Conservation (phyloP, 495 filamentous ascomycete genomes). For the Aspergillus baeticus region DNA sequence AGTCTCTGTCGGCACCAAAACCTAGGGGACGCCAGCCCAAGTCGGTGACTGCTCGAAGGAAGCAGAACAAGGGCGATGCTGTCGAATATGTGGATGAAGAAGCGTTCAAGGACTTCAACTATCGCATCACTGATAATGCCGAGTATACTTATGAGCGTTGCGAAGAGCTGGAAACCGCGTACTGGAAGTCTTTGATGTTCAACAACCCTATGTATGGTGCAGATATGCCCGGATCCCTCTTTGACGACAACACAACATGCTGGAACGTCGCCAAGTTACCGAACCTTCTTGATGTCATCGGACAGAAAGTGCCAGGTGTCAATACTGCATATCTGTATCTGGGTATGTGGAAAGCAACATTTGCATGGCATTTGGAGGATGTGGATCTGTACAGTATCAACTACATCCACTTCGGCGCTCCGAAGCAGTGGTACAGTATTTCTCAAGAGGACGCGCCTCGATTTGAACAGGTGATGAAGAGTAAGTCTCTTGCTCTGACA, state of each 20-base stretch:
- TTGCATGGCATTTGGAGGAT: constrained; percentile 98
- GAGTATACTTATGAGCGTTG: constrained; percentile 90
- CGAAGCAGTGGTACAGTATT: constrained; percentile 99
- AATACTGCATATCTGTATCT: constrained; percentile 99
- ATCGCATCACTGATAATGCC: constrained; percentile 73
- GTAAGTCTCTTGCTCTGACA: constrained; percentile 30
- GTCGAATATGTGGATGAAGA: constrained; percentile 74
- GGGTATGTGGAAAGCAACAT: constrained; percentile 99
- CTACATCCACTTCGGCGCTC: constrained; percentile 97
- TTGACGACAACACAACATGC: constrained; percentile 72
- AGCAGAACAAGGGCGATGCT: constrained; percentile 74
- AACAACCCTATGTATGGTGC: constrained; percentile 94
- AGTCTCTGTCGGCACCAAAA: constrained; percentile 45
- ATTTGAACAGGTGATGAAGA: constrained; percentile 95
- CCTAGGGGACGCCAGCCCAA: constrained; percentile 55
- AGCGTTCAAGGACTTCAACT: constrained; percentile 85
- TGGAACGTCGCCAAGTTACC: constrained; percentile 96
- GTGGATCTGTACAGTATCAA: constrained; percentile 99
- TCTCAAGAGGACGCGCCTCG: constrained; percentile 91
- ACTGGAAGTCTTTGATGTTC: constrained; percentile 95
- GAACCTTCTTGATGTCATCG: constrained; percentile 90
- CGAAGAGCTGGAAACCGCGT: constrained; percentile 86
- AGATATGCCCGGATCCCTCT: constrained; percentile 95
- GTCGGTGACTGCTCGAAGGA: constrained; percentile 67
- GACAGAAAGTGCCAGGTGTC: constrained; percentile 92